Percentiles rank a stretch among this genome's conserved stretches.
These are phyloP conservation scores for Entamoeba invadens DNA, from an alignment of 208 protist species.

Conservation along the genomic window DNA sequence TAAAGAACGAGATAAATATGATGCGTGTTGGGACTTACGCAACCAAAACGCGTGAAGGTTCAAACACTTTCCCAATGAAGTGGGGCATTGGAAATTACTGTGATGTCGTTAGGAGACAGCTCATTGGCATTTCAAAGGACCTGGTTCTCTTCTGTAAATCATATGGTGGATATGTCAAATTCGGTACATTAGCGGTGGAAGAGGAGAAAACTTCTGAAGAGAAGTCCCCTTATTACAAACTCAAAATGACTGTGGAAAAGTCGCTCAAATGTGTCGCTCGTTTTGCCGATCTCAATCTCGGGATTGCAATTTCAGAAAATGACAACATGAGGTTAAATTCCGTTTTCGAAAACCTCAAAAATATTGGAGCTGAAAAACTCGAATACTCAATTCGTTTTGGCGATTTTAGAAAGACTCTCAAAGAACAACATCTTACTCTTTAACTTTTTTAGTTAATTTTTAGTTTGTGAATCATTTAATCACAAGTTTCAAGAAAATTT, in stretches of 20 bases:
- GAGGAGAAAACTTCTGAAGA: neutral
- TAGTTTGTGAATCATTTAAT: too few species aligned
- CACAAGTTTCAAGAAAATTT: too few species aligned
- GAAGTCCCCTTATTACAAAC: neutral
- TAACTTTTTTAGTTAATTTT: too few species aligned
- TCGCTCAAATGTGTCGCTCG: neutral
- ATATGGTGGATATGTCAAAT: neutral
- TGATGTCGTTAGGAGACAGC: neutral
- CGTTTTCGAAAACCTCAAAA: neutral
- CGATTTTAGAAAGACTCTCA: neutral
- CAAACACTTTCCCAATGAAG: neutral
- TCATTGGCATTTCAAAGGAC: neutral
- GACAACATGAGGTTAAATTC: neutral
- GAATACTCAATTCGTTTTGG: neutral
- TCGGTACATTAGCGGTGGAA: neutral
- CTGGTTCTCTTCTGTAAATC: neutral
- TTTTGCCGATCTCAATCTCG: neutral
- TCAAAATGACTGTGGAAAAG: neutral
- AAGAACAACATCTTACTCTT: neutral
- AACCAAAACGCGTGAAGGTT: neutral
- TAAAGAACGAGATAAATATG: neutral
- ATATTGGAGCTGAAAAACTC: neutral
- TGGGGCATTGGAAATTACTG: neutral
- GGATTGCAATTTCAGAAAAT: neutral
- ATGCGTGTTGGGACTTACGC: neutral